These are phyloP conservation scores for Sedum album DNA, from an alignment of 164 flowering plant genomes.

Conservation along the genomic window DNA sequence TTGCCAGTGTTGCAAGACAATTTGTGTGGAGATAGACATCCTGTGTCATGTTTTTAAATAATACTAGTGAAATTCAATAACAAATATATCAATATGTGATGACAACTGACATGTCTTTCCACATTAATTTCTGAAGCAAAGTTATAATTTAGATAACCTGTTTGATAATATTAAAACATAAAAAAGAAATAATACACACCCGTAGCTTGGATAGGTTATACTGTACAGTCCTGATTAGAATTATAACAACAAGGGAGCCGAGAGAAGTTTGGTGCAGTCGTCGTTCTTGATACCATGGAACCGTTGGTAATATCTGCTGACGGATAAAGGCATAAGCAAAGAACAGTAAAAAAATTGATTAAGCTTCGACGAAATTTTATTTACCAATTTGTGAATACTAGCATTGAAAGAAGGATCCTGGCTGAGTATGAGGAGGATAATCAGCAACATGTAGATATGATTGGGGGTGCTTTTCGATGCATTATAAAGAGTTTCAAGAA, in stretches of 20 bases:
- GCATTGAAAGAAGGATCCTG: slow-evolving; percentile 97
- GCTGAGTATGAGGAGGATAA: slow-evolving; percentile 91
- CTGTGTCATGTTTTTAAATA: slow-evolving; percentile 27
- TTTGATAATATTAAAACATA: background rate
- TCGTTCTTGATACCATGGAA: slow-evolving; percentile 95
- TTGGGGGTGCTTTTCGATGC: slow-evolving; percentile 81
- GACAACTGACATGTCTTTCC: background rate
- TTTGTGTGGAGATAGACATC: slow-evolving; percentile 96
- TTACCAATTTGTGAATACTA: slow-evolving; percentile 88
- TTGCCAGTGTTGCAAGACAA: slow-evolving; percentile 93
- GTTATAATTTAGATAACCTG: background rate
- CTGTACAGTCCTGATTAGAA: slow-evolving; percentile 88
- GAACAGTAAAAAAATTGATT: background rate
- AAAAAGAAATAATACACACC: slow-evolving; percentile 37
- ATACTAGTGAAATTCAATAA: background rate
- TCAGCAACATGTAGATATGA: slow-evolving; percentile 94
- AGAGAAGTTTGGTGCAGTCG: slow-evolving; percentile 87
- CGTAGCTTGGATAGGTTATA: slow-evolving; percentile 80
- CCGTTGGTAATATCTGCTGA: slow-evolving; percentile 65
- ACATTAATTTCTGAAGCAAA: background rate
- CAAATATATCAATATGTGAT: background rate
- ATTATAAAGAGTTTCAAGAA: slow-evolving; percentile 83
- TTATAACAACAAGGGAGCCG: slow-evolving; percentile 87
- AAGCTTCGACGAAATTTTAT: background rate
- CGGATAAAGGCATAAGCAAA: slow-evolving; percentile 6